These are phyloP conservation scores for Coffea humblotiana DNA, from an alignment of 305 asterid species.

Conservation along the genomic window DNA sequence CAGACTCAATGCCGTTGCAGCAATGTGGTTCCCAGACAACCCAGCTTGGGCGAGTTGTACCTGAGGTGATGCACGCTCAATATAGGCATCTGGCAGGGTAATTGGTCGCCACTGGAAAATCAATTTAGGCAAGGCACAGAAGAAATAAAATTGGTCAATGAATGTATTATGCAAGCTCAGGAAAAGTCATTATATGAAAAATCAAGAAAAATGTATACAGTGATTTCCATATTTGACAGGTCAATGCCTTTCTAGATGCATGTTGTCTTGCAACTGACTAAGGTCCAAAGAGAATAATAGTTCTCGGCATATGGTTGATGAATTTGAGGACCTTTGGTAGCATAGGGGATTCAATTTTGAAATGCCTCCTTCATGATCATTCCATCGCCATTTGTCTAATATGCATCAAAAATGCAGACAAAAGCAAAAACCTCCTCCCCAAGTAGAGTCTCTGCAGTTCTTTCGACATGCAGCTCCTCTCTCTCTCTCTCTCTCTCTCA, in stretches of 20 bases:
- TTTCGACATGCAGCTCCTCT: too few relatives aligned
- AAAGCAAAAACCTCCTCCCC: not conserved
- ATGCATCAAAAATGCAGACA: not conserved
- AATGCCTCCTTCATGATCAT: not conserved
- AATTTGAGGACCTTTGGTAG: not conserved
- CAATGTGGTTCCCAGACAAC: conserved; percentile 78
- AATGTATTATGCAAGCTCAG: not conserved
- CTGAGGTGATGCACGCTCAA: conserved; percentile 61
- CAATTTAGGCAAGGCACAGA: conserved; percentile 8
- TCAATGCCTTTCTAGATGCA: too few relatives aligned
- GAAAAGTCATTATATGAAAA: not conserved
- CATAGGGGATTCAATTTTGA: not conserved
- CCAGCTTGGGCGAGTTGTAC: conserved; percentile 80
- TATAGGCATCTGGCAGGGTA: conserved; percentile 78
- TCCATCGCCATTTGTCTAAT: not conserved
- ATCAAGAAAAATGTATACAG: not conserved
- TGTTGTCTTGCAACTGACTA: too few relatives aligned
- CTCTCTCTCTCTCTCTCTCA: too few relatives aligned
- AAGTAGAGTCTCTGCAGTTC: too few relatives aligned
- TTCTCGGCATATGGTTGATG: too few relatives aligned
- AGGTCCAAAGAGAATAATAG: too few relatives aligned
- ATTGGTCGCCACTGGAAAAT: conserved; percentile 86
- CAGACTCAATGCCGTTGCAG: conserved; percentile 84
- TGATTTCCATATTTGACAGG: not conserved
- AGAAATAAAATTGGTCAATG: not conserved